Evolutionary conservation across 179 eudicot species (phyloP), one percentile per base, ranked within the genome.

Genomic region (Actinidia arguta): DNA sequence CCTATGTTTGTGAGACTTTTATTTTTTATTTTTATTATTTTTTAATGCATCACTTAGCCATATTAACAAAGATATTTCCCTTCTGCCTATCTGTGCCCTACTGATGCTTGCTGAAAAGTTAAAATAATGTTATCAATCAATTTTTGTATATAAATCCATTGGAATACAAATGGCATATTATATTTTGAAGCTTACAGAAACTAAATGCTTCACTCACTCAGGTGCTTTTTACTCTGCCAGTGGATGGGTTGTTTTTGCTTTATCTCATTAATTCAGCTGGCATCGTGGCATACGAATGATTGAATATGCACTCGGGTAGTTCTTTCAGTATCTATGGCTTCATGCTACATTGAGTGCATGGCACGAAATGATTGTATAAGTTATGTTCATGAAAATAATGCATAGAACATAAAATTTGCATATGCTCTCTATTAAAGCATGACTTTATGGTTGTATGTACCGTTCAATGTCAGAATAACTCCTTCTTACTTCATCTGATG

Each of bases 401-500:
- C 51, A 64, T 67, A 31, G 3, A 5, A 52, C 39, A 79, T 68
- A 1, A 42, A 68, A 52, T 22, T 13, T 78, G 61, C 22, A 18
- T 17, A 9, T 10, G 46, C 22, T 36, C 20, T 78, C 13, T 39
- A 3, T 67, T 67, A 18, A 51, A 79, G 54, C 51, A 10, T 67
- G 73, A 67, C 63, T 51, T 54, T 54, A 79, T 39, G 31, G 75
- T 52, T 68, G 31, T 54, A 39, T 68, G 20, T 68, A 39, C 22
- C 68, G 52, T 48, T 50, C 75, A 83, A 58, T 46, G 62, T 63
- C 82, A 83, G 27, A 70, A 31, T 27, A 72, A 31, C 13, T 31
- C 50, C 48, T 52, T 76, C 85, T 83, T 75, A 82, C 83, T 68
- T 76, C 64, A 70, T 51, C 54, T 83, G 68, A 62, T 83, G 56